Evolutionary conservation across 805 yeast genomes (phyloP).

Genomic region (Millerozyma acaciae): DNA sequence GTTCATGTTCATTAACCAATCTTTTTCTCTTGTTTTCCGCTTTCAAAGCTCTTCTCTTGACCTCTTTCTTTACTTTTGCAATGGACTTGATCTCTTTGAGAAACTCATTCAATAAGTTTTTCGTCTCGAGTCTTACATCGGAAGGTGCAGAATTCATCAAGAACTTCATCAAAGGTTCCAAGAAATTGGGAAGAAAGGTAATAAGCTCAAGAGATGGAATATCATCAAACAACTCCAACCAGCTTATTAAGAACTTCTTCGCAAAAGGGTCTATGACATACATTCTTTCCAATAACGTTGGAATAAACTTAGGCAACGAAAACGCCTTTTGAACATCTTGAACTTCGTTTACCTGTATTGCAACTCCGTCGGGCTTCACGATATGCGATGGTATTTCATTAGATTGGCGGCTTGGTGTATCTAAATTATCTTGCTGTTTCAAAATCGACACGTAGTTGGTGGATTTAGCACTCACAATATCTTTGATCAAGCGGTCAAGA

Average conservation of each 20-base stretch:
- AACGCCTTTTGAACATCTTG: constrained; percentile 68
- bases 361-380: constrained; percentile 55
- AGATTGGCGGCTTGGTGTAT: constrained; percentile 5
- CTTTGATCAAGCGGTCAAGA: constrained; percentile 84
- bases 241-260: constrained; percentile 83
- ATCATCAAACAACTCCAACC: constrained; percentile 90
- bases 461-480: constrained; percentile 92
- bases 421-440: constrained; percentile 41
- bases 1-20: constrained; percentile 15
- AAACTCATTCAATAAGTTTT: constrained; percentile 67
- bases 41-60: constrained; percentile 26
- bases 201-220: constrained; percentile 89
- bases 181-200: constrained; percentile 81
- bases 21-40: constrained; percentile 15
- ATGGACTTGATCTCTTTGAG: constrained; percentile 77
- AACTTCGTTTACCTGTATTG: constrained; percentile 54
- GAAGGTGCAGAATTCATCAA: constrained; percentile 72
- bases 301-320: constrained; percentile 82
- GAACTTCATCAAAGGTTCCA: constrained; percentile 78
- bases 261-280: constrained; percentile 92
- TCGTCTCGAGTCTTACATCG: constrained; percentile 85
- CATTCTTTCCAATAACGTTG: constrained; percentile 85
- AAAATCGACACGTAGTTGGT: constrained; percentile 78
- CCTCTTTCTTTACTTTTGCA: constrained; percentile 59
- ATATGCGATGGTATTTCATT: constrained; percentile 35